Percentiles rank a stretch among this genome's conserved stretches.
phyloP scores from a whole-genome alignment of 73 alveolate genomes.

The Symbiodinium pilosum region DNA sequence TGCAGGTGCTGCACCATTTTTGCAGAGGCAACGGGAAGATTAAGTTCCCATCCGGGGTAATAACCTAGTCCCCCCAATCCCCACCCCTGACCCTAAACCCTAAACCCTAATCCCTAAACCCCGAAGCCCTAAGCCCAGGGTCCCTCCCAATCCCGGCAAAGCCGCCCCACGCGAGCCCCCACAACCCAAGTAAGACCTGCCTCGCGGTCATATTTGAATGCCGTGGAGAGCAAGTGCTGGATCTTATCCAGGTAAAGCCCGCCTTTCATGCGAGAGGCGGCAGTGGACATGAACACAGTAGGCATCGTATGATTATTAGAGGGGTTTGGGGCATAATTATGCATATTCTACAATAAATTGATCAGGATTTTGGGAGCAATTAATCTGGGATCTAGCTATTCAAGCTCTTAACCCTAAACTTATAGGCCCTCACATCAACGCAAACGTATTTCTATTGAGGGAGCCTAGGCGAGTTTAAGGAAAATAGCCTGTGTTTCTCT shows the following conservation, averaged over 20 bases:
- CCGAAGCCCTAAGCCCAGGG: not conserved
- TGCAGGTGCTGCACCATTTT: too few relatives aligned
- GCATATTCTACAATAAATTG: not conserved
- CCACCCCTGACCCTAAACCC: not conserved
- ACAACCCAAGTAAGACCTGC: not conserved
- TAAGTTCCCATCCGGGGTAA: too few relatives aligned
- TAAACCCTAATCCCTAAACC: not conserved
- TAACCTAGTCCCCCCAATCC: too few relatives aligned
- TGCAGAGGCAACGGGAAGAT: too few relatives aligned
- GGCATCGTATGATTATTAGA: too few relatives aligned
- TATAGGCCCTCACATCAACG: too few relatives aligned
- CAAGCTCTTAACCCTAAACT: too few relatives aligned
- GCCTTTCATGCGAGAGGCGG: slow-evolving; percentile 11
- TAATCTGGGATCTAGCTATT: not conserved
- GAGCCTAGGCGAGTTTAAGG: too few relatives aligned
- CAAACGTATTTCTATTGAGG: too few relatives aligned
- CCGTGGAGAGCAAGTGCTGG: slow-evolving; percentile 40
- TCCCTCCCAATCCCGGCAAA: not conserved
- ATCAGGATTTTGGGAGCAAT: not conserved
- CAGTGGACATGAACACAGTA: not conserved
- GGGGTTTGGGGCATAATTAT: not conserved
- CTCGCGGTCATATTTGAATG: slow-evolving; percentile 53
- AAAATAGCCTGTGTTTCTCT: too few relatives aligned
- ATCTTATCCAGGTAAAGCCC: slow-evolving; percentile 86
- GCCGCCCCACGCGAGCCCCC: not conserved